Evolutionary conservation across 345 rosid genomes (phyloP), one percentile per base, ranked within the genome.

Genomic region (Hypericum androsaemum): DNA sequence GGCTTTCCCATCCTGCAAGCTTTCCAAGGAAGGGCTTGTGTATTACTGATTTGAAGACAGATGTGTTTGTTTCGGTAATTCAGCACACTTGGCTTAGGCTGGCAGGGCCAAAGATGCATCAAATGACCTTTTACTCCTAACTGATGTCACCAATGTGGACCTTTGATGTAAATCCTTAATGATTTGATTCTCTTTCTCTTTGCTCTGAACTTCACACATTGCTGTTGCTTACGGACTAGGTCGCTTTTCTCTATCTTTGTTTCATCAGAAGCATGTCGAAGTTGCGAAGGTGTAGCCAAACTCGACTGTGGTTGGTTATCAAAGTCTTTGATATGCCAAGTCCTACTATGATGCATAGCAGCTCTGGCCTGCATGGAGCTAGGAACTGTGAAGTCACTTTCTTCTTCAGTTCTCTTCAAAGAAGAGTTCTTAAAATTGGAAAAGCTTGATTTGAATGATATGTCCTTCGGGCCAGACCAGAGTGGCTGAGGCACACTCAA

Each of bases 361-460:
- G 45, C 37, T 52, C 64, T 63, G 5, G 72, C 64, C 50, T 7
- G 59, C 55, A 36, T 58, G 60, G 58, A 71, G 36, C 49, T 5
- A 53, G 72, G 73, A 76, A 56, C 63, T 35, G 69, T 64, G 42
- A 61, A 62, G 59, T 69, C 71, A 58, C 57, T 74, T 64, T 67
- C 64, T 16, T 52, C 53, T 40, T 69, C 70, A 54, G 59, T 48
- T 54, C 52, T 70, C 59, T 71, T 71, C 54, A 44, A 37, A 5
- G 68, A 60, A 14, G 62, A 59, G 48, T 57, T 65, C 53, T 63
- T 70, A 6, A 66, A 69, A 65, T 68, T 58, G 43, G 77, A 64
- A 57, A 71, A 75, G 46, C 64, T 58, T 14, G 69, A 63, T 57
- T 54, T 71, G 38, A 58, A 57, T 59, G 73, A 57, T 63, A 54